Conservation (phyloP, 768 basidiomycete species). For the Auricularia sp. region DNA sequence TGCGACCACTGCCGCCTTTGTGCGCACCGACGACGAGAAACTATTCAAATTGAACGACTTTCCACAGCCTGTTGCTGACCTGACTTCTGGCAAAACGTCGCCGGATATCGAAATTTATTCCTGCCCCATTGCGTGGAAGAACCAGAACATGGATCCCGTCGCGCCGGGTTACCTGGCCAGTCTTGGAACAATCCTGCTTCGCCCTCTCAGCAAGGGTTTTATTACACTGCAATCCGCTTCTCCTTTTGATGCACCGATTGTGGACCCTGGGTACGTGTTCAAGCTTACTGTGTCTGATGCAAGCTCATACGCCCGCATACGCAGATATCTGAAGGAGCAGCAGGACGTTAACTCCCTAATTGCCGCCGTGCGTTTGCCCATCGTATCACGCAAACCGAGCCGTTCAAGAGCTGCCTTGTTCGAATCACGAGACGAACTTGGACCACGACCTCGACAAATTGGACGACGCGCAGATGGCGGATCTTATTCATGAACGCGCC, state of each 20-base stretch:
- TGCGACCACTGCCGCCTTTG: conserved; percentile 18
- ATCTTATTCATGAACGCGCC: neutral
- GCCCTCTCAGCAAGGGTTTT: conserved; percentile 36
- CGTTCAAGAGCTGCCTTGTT: neutral
- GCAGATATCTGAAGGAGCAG: neutral
- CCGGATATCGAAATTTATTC: neutral
- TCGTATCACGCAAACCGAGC: neutral
- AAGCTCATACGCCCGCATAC: neutral
- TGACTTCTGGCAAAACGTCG: neutral
- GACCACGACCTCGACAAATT: neutral
- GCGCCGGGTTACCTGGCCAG: neutral
- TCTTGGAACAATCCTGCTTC: conserved; percentile 15
- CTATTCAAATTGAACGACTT: conserved; percentile 14
- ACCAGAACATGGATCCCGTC: neutral
- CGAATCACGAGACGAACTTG: neutral
- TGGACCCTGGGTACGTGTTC: conserved; percentile 33
- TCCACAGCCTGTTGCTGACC: neutral
- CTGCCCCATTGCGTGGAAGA: neutral
- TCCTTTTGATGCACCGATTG: conserved; percentile 32
- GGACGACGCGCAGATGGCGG: neutral
- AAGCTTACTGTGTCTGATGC: neutral
- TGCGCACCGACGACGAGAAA: conserved; percentile 22
- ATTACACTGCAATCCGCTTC: conserved; percentile 31
- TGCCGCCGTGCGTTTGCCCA: neutral
- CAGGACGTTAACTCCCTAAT: neutral